Percentiles rank a stretch among this genome's conserved stretches.
Evolutionary conservation across 106 monocot genomes (phyloP).

Genomic region (Apostasia shenzhenica): DNA sequence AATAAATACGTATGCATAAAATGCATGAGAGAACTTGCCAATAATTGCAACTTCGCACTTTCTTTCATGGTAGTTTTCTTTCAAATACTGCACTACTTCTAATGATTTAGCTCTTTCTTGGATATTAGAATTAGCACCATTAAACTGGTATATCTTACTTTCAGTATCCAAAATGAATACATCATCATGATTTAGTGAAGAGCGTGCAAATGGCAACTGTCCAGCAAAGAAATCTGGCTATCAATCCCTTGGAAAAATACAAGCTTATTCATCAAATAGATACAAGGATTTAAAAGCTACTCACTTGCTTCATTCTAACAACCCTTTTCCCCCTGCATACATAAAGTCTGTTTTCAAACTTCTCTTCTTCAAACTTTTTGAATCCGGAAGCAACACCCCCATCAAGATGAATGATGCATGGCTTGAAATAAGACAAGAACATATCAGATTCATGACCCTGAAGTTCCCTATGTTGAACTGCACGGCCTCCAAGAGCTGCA

Average conservation of each 20-base stretch:
- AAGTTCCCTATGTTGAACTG: slow-evolving; percentile 51
- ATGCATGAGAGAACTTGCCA: slow-evolving; percentile 14
- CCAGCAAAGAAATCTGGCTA: neutral
- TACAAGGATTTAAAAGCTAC: neutral
- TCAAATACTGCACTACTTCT: slow-evolving; percentile 44
- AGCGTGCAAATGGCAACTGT: slow-evolving; percentile 41
- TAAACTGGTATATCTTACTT: slow-evolving; percentile 45
- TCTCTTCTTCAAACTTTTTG: slow-evolving; percentile 23
- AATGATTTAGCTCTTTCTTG: slow-evolving; percentile 58
- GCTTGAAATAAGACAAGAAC: slow-evolving; percentile 61
- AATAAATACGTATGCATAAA: too few relatives aligned
- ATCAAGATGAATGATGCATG: slow-evolving; percentile 44
- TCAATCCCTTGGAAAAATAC: neutral
- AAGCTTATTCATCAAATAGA: neutral
- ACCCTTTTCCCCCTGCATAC: slow-evolving; percentile 54
- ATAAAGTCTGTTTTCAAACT: slow-evolving; percentile 30
- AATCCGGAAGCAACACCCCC: slow-evolving; percentile 48
- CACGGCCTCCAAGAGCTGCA: slow-evolving; percentile 51
- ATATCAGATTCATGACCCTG: slow-evolving; percentile 50
- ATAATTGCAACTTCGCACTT: slow-evolving; percentile 38
- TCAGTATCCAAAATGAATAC: slow-evolving; percentile 51
- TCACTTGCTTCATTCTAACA: slow-evolving; percentile 43
- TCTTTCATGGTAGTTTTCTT: slow-evolving; percentile 34
- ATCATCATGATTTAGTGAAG: slow-evolving; percentile 49
- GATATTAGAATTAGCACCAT: slow-evolving; percentile 42